Conservation (phyloP, 2,329 filamentous ascomycete genomes). For the Clarireedia paspali region DNA sequence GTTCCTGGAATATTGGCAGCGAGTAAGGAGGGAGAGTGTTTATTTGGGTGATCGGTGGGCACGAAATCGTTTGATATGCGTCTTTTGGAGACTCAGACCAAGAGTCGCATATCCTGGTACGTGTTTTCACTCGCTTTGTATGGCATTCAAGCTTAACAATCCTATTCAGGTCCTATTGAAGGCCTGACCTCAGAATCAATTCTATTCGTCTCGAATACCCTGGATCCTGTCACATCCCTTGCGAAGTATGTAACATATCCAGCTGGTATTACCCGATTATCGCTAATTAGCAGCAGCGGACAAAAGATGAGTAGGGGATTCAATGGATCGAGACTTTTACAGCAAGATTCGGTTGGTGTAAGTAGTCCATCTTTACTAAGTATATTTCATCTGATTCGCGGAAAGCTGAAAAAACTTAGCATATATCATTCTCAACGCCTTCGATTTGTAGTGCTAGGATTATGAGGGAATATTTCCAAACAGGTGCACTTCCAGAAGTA, state of each 20-base stretch:
- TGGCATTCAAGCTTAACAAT: neutral
- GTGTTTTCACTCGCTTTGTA: neutral
- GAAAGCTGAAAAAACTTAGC: neutral
- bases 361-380: neutral
- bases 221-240: conserved; percentile 32
- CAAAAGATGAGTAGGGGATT: conserved; percentile 26
- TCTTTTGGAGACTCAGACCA: neutral
- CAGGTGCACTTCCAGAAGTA: neutral
- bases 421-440: neutral
- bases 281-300: conserved; percentile 4
- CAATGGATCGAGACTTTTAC: conserved; percentile 20
- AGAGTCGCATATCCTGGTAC: neutral
- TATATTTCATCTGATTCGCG: neutral
- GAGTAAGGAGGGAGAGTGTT: neutral
- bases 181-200: conserved; percentile 30
- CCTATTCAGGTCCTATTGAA: neutral
- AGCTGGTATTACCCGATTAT: neutral
- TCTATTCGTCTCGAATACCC: conserved; percentile 33
- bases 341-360: conserved; percentile 12
- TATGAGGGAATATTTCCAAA: neutral
- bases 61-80: neutral
- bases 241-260: conserved; percentile 1
- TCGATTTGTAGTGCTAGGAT: neutral
- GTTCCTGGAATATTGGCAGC: neutral
- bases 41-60: neutral